A percentile compares a stretch with the other conserved stretches of the same genome.
phyloP scores from a whole-genome alignment of 164 flowering plant species.

The Liquidambar formosana region DNA sequence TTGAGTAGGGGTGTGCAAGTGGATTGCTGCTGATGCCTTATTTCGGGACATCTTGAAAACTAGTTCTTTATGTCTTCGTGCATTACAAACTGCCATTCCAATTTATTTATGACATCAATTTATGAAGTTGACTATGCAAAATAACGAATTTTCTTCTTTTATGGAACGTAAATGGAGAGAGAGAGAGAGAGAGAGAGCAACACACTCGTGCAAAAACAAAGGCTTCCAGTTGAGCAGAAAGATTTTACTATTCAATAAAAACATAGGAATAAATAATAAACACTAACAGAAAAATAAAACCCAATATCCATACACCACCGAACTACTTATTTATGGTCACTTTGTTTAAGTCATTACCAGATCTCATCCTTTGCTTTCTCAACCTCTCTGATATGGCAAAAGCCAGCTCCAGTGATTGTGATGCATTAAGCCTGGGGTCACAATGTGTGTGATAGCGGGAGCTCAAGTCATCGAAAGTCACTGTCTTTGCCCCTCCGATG shows the following conservation, averaged over 20 bases:
- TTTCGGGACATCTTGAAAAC: too few species aligned
- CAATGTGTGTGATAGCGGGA: slow-evolving; percentile 38
- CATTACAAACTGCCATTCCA: too few species aligned
- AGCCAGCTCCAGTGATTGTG: slow-evolving; percentile 36
- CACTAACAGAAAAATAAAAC: background rate
- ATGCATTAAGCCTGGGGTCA: slow-evolving; percentile 36
- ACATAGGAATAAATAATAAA: background rate
- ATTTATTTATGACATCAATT: too few species aligned
- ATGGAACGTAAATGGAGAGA: too few species aligned
- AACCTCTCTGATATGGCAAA: slow-evolving; percentile 28
- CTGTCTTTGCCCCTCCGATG: slow-evolving; percentile 31
- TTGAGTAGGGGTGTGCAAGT: too few species aligned
- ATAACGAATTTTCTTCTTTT: too few species aligned
- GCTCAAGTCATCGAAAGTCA: slow-evolving; percentile 34
- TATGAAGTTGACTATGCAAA: too few species aligned
- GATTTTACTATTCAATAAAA: background rate
- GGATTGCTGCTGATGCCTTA: too few species aligned
- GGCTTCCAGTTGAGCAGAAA: too few species aligned
- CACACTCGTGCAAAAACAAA: too few species aligned
- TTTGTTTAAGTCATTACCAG: background rate
- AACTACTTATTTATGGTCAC: background rate
- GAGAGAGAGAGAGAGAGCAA: too few species aligned
- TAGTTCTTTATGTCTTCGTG: too few species aligned
- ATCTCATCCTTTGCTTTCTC: slow-evolving; percentile 25
- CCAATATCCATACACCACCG: background rate